Evolutionary conservation across 2,329 filamentous ascomycete genomes (phyloP), one percentile per base, ranked within the genome.

Genomic region (Cladosporium colombiae): DNA sequence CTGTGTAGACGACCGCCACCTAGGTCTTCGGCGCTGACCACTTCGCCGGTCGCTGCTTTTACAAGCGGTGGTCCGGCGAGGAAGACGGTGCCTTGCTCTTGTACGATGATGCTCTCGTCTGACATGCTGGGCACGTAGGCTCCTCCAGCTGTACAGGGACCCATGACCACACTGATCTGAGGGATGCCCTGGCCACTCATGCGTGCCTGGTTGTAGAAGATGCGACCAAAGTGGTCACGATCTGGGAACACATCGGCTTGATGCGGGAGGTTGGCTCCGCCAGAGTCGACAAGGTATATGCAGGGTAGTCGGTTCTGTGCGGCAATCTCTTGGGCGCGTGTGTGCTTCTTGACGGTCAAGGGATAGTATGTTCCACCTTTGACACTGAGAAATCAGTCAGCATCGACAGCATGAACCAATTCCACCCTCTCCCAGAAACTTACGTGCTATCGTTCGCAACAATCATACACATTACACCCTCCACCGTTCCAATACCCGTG

Each of bases 311-410:
- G 89, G 78, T 98, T 98, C 77, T 98, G 92, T 70, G 91, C 87
- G 0, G 94, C 94, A 69, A 98, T 91, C 31, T 91, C 89, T 78
- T 99, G 95, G 5, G 94, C 94, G 68, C 94, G 88, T 18, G 98
- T 83, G 78, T 98, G 95, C 83, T 99, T 99, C 83, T 97, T 97
- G 66, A 98, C 92, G 0, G 94, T 99, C 72, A 98, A 92, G 1
- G 94, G 94, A 76, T 94, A 98, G 80, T 99, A 99, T 1, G 94
- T 96, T 27, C 94, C 94, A 62, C 94, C 94, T 81, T 98, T 99
- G 74, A 98, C 94, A 21, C 73, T 76, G 60, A n/a, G 62, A 44
- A 14, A 13, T 46, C 13, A n/a, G 68, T 73, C 63, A 72, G 68
- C 40, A 64, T n/a, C n/a, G 52, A 29, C 21, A 33, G 27, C 10